phyloP scores from a whole-genome alignment of 306 rosid genomes.

The Canavalia ensiformis region DNA sequence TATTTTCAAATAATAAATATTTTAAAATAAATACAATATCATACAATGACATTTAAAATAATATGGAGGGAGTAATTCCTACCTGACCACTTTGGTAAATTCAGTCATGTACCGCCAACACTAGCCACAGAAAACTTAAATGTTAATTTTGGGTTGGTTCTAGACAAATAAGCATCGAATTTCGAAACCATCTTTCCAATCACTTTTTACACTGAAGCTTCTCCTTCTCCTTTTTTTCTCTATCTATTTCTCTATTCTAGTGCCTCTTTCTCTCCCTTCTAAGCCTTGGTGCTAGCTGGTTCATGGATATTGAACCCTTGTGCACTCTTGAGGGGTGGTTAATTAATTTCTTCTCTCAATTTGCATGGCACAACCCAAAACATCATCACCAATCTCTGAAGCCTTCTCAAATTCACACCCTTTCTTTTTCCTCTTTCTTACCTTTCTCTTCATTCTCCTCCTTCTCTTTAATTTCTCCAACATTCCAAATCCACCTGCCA shows the following conservation, averaged over 20 bases:
- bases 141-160: conserved; percentile 49
- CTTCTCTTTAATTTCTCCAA: conserved; percentile 51
- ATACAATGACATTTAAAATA: too few species aligned
- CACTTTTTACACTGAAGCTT: conserved; percentile 65
- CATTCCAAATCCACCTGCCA: conserved; percentile 42
- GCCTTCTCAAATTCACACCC: conserved; percentile 51
- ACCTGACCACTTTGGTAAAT: conserved; percentile 55
- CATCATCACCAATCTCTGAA: conserved; percentile 51
- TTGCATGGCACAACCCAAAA: conserved; percentile 79
- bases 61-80: too few species aligned
- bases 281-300: conserved; percentile 64
- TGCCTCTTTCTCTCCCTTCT: conserved; percentile 32
- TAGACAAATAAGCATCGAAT: conserved; percentile 62
- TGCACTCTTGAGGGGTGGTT: conserved; percentile 81
- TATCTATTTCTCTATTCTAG: neutral
- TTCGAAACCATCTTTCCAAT: conserved; percentile 62
- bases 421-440: conserved; percentile 47
- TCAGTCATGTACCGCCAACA: conserved; percentile 26
- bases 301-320: conserved; percentile 87
- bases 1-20: too few species aligned
- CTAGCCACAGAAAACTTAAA: conserved; percentile 53
- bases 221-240: conserved; percentile 45
- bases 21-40: too few species aligned
- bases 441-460: conserved; percentile 58
- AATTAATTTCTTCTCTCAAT: conserved; percentile 59